Evolutionary conservation across 2,329 filamentous ascomycete species (phyloP).

Genomic region (Pezicula neosporulosa): DNA sequence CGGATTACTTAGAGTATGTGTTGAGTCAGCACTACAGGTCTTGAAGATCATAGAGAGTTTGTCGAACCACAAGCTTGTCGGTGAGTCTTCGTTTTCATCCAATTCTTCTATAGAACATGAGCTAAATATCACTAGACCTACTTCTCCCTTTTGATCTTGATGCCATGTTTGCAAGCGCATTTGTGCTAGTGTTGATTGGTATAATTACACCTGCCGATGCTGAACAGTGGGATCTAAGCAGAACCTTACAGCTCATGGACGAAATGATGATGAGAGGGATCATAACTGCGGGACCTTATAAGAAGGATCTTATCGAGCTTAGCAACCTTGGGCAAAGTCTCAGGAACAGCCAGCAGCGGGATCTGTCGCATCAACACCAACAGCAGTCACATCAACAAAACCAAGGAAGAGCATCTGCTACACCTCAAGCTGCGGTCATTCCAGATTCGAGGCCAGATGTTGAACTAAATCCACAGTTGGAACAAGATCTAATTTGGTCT

Average conservation of each 20-base stretch:
- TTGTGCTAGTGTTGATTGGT: not conserved
- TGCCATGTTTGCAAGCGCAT: not conserved
- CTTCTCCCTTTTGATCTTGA: not conserved
- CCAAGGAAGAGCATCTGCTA: no score
- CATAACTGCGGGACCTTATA: not conserved
- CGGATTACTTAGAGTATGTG: not conserved
- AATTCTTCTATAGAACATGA: not conserved
- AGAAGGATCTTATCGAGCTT: not conserved
- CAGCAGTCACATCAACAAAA: not conserved
- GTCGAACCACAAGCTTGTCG: not conserved
- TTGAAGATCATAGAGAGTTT: not conserved
- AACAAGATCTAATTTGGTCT: not conserved
- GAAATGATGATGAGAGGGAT: slow-evolving; percentile 1
- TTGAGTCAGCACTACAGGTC: not conserved
- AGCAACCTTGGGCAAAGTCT: not conserved
- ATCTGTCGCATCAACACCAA: not conserved
- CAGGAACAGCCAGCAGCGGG: not conserved
- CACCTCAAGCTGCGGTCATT: not conserved
- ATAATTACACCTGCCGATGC: not conserved
- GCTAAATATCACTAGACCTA: not conserved
- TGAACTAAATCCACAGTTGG: not conserved
- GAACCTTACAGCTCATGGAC: not conserved
- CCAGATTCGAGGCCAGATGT: not conserved
- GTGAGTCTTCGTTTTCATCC: not conserved
- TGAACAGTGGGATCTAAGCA: slow-evolving; percentile 1